A percentile compares a stretch with the other conserved stretches of the same genome.
phyloP scores from a whole-genome alignment of 768 basidiomycete species.

The Gloeopeniophorella convolvens region DNA sequence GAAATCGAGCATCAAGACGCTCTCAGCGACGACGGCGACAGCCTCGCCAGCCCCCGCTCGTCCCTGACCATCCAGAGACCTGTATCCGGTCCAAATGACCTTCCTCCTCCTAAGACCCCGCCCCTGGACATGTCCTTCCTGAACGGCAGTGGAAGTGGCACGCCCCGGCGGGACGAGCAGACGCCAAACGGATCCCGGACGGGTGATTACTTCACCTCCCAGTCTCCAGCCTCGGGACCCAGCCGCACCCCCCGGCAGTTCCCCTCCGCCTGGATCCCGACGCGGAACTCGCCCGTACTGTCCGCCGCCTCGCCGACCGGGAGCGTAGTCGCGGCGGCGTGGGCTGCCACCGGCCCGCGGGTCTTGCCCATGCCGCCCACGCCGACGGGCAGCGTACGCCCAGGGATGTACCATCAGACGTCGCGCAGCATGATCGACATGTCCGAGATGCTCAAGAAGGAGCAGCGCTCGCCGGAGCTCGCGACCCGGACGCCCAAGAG shows the following conservation, averaged over 20 bases:
- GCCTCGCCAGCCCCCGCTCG: neutral
- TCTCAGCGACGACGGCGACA: constrained; percentile 19
- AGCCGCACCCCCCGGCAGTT: neutral
- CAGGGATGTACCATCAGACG: constrained; percentile 15
- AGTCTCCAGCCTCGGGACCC: constrained; percentile 4
- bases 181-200: constrained; percentile 5
- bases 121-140: constrained; percentile 20
- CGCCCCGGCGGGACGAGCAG: constrained; percentile 10
- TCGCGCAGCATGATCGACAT: constrained; percentile 20
- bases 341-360: constrained; percentile 11
- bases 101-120: constrained; percentile 5
- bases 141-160: constrained; percentile 7
- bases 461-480: constrained; percentile 7
- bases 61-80: neutral
- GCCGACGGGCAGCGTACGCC: constrained; percentile 2
- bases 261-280: neutral
- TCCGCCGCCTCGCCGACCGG: constrained; percentile 4
- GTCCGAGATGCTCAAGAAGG: constrained; percentile 9
- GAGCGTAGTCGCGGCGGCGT: neutral
- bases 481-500: constrained; percentile 2
- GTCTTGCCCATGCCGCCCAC: constrained; percentile 25
- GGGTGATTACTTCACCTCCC: constrained; percentile 29
- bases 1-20: constrained; percentile 11
- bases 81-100: neutral
- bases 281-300: constrained; percentile 11